phyloP scores from a whole-genome alignment of 140 eudicot genomes.

The Stevia rebaudiana region DNA sequence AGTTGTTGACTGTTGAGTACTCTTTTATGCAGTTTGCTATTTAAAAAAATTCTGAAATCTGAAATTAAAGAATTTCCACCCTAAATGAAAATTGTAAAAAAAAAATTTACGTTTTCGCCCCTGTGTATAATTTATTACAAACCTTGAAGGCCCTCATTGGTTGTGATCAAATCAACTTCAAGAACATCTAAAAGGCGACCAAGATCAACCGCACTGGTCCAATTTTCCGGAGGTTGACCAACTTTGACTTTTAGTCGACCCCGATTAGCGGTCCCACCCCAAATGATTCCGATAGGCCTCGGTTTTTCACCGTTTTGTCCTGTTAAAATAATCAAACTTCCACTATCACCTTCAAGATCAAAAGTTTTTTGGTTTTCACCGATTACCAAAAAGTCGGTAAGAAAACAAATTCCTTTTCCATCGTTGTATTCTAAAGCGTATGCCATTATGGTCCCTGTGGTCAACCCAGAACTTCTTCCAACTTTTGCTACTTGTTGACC shows the following conservation, averaged over 20 bases:
- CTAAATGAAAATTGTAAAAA: neutral
- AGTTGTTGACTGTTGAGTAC: neutral
- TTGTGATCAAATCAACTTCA: constrained; percentile 79
- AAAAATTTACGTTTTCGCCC: neutral
- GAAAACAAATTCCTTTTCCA: constrained; percentile 76
- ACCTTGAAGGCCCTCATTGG: constrained; percentile 64
- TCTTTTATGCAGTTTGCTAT: neutral
- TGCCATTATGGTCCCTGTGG: constrained; percentile 85
- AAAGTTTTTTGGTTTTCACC: constrained; percentile 87
- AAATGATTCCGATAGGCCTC: constrained; percentile 76
- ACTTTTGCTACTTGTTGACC: constrained; percentile 83
- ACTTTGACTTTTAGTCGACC: constrained; percentile 72
- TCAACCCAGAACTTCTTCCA: constrained; percentile 91
- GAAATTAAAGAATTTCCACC: neutral
- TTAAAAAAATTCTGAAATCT: neutral
- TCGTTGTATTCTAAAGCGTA: constrained; percentile 91
- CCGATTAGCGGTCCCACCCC: constrained; percentile 97
- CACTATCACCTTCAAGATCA: constrained; percentile 96
- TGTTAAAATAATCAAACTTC: constrained; percentile 69
- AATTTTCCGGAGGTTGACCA: constrained; percentile 76
- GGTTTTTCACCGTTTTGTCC: constrained; percentile 67
- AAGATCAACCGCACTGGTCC: constrained; percentile 93
- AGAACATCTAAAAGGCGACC: constrained; percentile 91
- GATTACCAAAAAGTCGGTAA: constrained; percentile 81
- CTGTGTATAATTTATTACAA: constrained; percentile 15